Base-by-base conservation (phyloP, 106 monocot species). In the Alisma plantagoaquatica region DNA sequence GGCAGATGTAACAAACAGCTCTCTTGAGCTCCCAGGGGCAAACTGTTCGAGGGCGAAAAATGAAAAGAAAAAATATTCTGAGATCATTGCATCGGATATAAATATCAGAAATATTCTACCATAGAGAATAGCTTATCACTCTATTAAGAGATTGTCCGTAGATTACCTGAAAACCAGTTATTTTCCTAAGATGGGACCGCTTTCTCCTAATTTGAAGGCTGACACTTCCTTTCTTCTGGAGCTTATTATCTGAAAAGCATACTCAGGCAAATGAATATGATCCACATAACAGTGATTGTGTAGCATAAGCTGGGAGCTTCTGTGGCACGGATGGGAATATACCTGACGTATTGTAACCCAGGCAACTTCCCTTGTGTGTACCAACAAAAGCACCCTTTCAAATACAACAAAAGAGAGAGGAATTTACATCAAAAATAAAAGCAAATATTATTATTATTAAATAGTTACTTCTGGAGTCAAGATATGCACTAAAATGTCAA, bases 111-210 rank as follows among this genome's bases (percentile, higher is more conserved):
- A 38, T 7, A 14, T 14, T 38, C 9, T 38, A 7, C 35, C 35
- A 38, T 6, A 38, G 6, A 38, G 9, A 7, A 38, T n/a, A 38
- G 14, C 35, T 38, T 14, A 7, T 38, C 35, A 38, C 14, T 38
- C 14, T 14, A 38, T 38, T 14, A 6, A 14, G 14, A 14, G 9
- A 38, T 7, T 38, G 35, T 38, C 6, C 14, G 14, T 38, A 38
- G n/a, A n/a, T n/a, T 76, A 93, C 93, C 93, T 93, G 87, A 41
- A 93, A 93, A 48, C 93, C 93, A 46, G 93, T 93, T 49, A 93
- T 83, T 69, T 93, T 93, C 61, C 72, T 87, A 46, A 66, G 80
- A 53, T 59, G 69, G 29, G 87, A 83, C 46, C 74, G 82, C 65
- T 68, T 93, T 61, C 77, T 93, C 77, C 77, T 87, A 55, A 70